Base-by-base conservation (phyloP, 2,329 filamentous ascomycete genomes). In the Truncatella angustata region DNA sequence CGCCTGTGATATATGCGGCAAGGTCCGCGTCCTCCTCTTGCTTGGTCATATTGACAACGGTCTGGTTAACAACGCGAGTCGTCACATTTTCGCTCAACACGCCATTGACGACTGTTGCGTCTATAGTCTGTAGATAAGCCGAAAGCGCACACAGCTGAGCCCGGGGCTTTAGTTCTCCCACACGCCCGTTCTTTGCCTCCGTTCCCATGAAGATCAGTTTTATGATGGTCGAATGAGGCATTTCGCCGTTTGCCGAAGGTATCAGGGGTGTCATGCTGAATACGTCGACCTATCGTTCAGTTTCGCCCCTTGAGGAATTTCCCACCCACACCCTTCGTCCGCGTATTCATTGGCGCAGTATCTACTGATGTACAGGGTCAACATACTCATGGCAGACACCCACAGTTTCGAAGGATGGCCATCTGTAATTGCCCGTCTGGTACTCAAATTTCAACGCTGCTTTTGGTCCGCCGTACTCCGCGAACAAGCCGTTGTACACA, bases 401-500 rank as follows among this genome's bases (percentile, higher is more conserved):
- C 3, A 66, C 52, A 1, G 65, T 66, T 16, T 67, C 63, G 45
- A 64, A 66, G 0, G 50, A 51, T 7, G 62, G 56, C 57, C 61
- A 67, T 0, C 60, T 65, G 46, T 63, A 67, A 49, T 66, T 66
- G 14, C 65, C 65, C 2, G 58, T 66, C 42, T 59, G 57, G 36
- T 63, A 66, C 21, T 54, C 55, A 34, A 66, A 60, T 1, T 63
- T 58, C n/a, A 66, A 55, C 6, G 58, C 56, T 2, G 60, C 53
- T 40, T 54, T 58, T 0, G 64, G 66, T 16, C 66, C 57, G 18
- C 60, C 60, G 50, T 67, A 64, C 49, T 68, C 65, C 10, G 66
- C 64, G 34, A 69, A 69, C 4, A 69, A 60, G 5, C 66, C 66
- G 42, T 67, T 66, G 46, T 69, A 69, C 5, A 69, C 66, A 2